phyloP scores from a whole-genome alignment of 2,329 filamentous ascomycete genomes.

The Ilyonectria sp. region DNA sequence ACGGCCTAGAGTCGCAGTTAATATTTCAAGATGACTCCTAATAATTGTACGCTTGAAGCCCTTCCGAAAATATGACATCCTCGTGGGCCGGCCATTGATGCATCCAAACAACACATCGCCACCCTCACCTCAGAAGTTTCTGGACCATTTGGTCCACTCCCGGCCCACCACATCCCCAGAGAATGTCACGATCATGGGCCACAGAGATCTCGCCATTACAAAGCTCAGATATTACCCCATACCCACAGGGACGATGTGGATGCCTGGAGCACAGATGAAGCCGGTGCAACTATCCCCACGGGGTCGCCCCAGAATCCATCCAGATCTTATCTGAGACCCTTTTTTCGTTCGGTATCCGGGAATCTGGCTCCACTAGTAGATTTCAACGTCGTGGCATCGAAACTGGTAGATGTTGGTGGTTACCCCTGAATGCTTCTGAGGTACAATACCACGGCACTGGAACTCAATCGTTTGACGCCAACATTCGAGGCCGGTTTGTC shows the following conservation, averaged over 20 bases:
- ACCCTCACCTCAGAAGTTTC: neutral
- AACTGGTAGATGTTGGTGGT: neutral
- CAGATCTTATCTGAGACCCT: constrained; percentile 10
- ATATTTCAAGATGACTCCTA: too few relatives aligned
- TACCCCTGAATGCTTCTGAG: neutral
- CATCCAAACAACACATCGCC: neutral
- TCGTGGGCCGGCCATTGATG: neutral
- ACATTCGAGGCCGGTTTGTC: too few relatives aligned
- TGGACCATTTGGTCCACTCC: too few relatives aligned
- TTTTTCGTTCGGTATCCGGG: neutral
- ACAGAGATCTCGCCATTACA: constrained; percentile 28
- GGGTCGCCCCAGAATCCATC: constrained; percentile 23
- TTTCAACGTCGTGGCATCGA: neutral
- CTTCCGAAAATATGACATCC: neutral
- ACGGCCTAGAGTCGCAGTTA: too few relatives aligned
- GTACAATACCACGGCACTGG: neutral
- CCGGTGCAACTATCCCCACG: constrained; percentile 39
- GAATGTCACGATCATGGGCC: constrained; percentile 4
- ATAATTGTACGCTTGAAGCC: neutral
- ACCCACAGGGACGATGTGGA: constrained; percentile 28
- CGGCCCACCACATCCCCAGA: neutral
- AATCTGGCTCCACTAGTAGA: constrained; percentile 6
- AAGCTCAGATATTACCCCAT: constrained; percentile 27
- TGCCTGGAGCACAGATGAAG: constrained; percentile 21
- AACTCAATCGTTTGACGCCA: constrained; percentile 1